Percentiles rank a stretch among this genome's conserved stretches.
Evolutionary conservation across 805 yeast genomes (phyloP).

Genomic region (Sugiyamaella chiloensis): DNA sequence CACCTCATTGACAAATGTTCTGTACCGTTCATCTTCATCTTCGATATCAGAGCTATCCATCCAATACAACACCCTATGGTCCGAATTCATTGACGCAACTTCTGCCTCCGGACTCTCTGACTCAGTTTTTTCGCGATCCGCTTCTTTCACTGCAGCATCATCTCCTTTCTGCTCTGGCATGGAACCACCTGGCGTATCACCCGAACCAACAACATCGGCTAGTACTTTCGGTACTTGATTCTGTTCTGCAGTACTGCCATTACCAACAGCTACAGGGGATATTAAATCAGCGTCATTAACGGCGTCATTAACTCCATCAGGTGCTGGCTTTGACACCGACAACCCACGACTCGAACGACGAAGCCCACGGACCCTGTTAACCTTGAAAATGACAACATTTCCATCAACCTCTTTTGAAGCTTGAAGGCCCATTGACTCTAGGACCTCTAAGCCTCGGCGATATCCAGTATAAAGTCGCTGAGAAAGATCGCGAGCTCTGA

Average conservation of each 20-base stretch:
- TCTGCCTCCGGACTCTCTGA: constrained; percentile 11
- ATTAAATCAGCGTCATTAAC: too few relatives aligned
- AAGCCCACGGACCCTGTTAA: constrained; percentile 74
- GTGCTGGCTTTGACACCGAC: background rate
- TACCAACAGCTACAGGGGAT: too few relatives aligned
- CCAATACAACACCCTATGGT: constrained; percentile 45
- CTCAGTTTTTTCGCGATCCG: too few relatives aligned
- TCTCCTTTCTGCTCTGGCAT: background rate
- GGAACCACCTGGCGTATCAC: too few relatives aligned
- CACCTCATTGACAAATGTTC: constrained; percentile 28
- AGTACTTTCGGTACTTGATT: too few relatives aligned
- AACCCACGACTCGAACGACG: constrained; percentile 10
- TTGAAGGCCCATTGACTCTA: constrained; percentile 76
- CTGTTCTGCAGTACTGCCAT: too few relatives aligned
- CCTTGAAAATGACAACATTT: constrained; percentile 38
- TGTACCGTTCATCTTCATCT: constrained; percentile 23
- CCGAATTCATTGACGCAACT: constrained; percentile 4
- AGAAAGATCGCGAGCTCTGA: constrained; percentile 44
- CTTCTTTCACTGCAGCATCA: background rate
- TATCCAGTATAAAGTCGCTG: constrained; percentile 36
- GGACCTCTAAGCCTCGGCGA: constrained; percentile 47
- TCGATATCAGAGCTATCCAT: constrained; percentile 36
- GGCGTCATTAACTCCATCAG: too few relatives aligned
- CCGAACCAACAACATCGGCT: too few relatives aligned
- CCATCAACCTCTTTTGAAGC: constrained; percentile 44